Base-by-base conservation (phyloP, 495 filamentous ascomycete genomes). In the Letharia columbiana region DNA sequence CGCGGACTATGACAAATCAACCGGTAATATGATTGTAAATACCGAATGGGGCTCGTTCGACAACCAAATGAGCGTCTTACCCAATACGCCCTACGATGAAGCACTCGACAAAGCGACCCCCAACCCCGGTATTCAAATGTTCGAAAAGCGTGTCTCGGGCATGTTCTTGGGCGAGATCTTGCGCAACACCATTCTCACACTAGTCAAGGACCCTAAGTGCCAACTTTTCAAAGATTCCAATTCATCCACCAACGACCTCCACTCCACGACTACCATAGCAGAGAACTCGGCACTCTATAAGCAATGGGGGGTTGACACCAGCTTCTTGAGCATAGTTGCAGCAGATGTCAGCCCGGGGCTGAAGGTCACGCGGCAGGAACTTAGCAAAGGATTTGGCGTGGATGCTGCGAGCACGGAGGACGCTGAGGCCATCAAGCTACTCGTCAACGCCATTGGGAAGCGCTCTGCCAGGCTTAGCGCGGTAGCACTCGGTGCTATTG, bases 21-120 rank as follows among this genome's bases (percentile, higher is more conserved):
- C 92, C 0, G 91, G 92, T 28, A 84, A 92, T 64, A 98, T 98
- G 94, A 91, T 98, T 64, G 85, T 98, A 75, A 98, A 98, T 76
- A 93, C 91, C 4, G 94, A 98, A 78, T 98, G 94, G 94, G 94
- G 94, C 63, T 95, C 90, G 65, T 98, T 98, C 71, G 94, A 98
- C 77, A 98, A 98, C 79, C 83, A 88, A 68, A 82, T 98, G 69
- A 87, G 83, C 67, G 88, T 94, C 58, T 81, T 98, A 56, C 94
- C 95, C 23, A 88, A 85, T 72, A 98, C 94, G 0, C 75, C 83
- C 0, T 98, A 92, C 76, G 94, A 98, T 75, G 77, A 79, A 17
- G 82, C 83, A 58, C 81, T 98, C 47, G 92, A 98, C 77, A 78
- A 79, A 63, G 86, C 86, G 33, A 91, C 86, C 72, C 85, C 90